phyloP scores from a whole-genome alignment of 176 grass and related monocot species.

The Zoysia pacifica region DNA sequence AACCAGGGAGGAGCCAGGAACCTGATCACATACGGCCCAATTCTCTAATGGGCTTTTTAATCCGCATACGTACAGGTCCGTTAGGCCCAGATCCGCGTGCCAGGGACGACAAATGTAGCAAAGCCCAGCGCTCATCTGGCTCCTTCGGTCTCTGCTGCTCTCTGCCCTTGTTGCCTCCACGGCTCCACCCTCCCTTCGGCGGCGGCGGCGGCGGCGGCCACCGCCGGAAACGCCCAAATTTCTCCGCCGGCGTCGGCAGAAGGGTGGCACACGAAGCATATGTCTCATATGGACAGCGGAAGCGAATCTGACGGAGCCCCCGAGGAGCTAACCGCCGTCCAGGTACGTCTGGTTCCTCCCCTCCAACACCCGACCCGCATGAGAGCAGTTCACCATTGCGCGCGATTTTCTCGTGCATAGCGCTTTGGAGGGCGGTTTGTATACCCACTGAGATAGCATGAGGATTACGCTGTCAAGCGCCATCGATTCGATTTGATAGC shows the following conservation, averaged over 20 bases:
- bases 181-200: slow-evolving; percentile 27
- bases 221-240: not conserved
- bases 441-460: not conserved
- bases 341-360: slow-evolving; percentile 24
- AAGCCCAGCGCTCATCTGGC: no score
- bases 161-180: not conserved
- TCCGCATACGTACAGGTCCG: no score
- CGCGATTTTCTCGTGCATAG: not conserved
- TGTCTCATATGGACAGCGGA: slow-evolving; percentile 45
- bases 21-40: no score
- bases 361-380: not conserved
- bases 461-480: not conserved
- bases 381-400: not conserved
- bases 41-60: no score
- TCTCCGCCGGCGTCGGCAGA: not conserved
- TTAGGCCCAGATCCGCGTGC: no score
- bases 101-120: no score
- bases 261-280: not conserved
- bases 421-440: not conserved
- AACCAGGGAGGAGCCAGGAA: no score
- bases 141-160: no score
- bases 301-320: slow-evolving; percentile 52
- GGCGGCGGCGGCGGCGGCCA: slow-evolving; percentile 29
- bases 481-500: not conserved
- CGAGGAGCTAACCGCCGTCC: slow-evolving; percentile 59